Conservation (phyloP, 768 basidiomycete genomes). For the Grammothele lineata region DNA sequence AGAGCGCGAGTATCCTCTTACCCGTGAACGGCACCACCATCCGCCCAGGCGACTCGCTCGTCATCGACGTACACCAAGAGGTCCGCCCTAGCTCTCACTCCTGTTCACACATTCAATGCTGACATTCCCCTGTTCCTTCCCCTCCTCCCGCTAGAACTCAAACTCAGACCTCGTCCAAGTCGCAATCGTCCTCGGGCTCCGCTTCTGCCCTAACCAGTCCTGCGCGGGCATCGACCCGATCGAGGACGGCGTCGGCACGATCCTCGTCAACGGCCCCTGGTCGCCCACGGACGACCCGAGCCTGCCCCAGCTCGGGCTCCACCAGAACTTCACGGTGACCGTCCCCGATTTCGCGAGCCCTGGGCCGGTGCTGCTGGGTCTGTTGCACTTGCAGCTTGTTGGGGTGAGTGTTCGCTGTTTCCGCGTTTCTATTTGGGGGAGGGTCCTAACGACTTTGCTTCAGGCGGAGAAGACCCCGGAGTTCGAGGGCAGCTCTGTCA, state of each 20-base stretch:
- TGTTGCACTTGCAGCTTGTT: conserved; percentile 9
- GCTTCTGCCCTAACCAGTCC: conserved; percentile 30
- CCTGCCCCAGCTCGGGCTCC: conserved; percentile 30
- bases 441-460: no score
- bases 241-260: conserved; percentile 32
- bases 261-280: conserved; percentile 46
- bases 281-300: conserved; percentile 30
- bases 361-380: background rate
- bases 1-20: conserved; percentile 35
- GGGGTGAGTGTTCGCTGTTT: conserved; percentile 2
- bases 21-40: conserved; percentile 35
- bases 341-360: conserved; percentile 27
- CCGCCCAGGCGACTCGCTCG: conserved; percentile 33
- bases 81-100: background rate
- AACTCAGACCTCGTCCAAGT: conserved; percentile 40
- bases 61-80: conserved; percentile 38
- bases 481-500: no score
- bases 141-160: conserved; percentile 29
- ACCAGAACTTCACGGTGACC: conserved; percentile 42
- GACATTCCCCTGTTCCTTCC: background rate
- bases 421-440: no score
- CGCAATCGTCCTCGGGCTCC: conserved; percentile 41
- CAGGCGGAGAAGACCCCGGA: no score
- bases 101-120: background rate
- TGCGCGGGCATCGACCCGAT: conserved; percentile 9